A percentile compares a stretch with the other conserved stretches of the same genome.
Conservation (phyloP, 75 land plant species). For the Cryptomeria japonica region DNA sequence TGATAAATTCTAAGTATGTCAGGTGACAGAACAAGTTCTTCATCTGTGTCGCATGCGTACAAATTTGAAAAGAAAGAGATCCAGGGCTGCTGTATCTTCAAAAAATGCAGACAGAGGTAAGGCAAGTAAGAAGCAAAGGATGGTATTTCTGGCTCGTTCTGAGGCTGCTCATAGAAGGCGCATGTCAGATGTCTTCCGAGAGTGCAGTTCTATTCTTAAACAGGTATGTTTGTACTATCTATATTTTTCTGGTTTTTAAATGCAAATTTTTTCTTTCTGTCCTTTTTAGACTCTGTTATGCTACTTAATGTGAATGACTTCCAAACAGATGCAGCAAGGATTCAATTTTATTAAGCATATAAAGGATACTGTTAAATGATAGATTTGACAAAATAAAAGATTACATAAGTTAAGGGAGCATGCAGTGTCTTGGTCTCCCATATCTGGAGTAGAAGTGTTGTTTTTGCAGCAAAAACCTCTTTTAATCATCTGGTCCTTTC, state of each 20-base stretch:
- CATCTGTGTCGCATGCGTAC: constrained; percentile 26
- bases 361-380: too few relatives aligned
- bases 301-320: background rate
- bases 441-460: too few relatives aligned
- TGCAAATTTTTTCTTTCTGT: background rate
- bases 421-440: background rate
- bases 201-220: constrained; percentile 27
- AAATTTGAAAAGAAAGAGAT: constrained; percentile 22
- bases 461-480: background rate
- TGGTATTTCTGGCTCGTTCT: constrained; percentile 27
- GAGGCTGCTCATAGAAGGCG: constrained; percentile 42
- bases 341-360: background rate
- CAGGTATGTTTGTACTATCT: constrained; percentile 25
- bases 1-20: background rate
- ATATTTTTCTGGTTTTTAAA: background rate
- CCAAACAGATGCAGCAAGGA: background rate
- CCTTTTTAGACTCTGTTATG: background rate
- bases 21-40: constrained; percentile 29
- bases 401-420: too few relatives aligned
- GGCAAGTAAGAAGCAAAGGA: constrained; percentile 27
- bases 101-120: constrained; percentile 29
- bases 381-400: too few relatives aligned
- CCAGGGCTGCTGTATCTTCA: constrained; percentile 11
- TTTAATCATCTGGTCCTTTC: background rate
- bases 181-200: constrained; percentile 33